Conservation (phyloP, 495 filamentous ascomycete species). For the Cetradonia linearis region DNA sequence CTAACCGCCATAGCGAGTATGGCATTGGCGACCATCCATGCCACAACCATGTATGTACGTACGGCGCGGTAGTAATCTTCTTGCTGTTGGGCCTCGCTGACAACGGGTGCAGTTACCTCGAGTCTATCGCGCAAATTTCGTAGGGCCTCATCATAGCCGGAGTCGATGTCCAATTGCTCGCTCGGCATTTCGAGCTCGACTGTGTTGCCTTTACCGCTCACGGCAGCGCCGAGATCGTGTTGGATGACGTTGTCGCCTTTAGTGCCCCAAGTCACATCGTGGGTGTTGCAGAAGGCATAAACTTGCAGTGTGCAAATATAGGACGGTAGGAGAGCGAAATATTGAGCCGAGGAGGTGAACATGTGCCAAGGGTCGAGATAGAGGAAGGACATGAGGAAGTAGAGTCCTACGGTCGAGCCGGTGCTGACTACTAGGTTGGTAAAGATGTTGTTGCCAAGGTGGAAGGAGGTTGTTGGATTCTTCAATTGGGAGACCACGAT, state of each 20-base stretch:
- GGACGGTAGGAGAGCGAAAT: conserved; percentile 79
- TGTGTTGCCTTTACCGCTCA: conserved; percentile 57
- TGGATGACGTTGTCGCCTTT: conserved; percentile 95
- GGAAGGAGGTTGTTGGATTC: conserved; percentile 39
- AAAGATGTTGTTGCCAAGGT: conserved; percentile 76
- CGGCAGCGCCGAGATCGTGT: conserved; percentile 81
- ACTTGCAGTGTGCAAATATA: conserved; percentile 98
- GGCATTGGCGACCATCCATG: conserved; percentile 89
- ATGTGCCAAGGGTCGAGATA: conserved; percentile 99
- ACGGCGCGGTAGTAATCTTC: conserved; percentile 98
- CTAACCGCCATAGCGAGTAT: conserved; percentile 86
- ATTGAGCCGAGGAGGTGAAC: conserved; percentile 88
- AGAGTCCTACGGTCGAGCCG: conserved; percentile 79
- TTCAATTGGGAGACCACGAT: conserved; percentile 74
- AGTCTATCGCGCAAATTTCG: conserved; percentile 90
- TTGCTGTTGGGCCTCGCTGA: conserved; percentile 73
- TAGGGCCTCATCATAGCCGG: conserved; percentile 91
- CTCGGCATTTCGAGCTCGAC: conserved; percentile 93
- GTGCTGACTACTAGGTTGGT: conserved; percentile 91
- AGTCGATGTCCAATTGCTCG: conserved; percentile 97
- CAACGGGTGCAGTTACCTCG: conserved; percentile 53
- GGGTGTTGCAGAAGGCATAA: conserved; percentile 99
- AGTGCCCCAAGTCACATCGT: conserved; percentile 98
- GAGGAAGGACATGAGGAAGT: conserved; percentile 91
- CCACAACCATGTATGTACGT: conserved; percentile 95